Base-by-base conservation (phyloP, 208 protist species). In the Trypanosomatidae sp. region DNA sequence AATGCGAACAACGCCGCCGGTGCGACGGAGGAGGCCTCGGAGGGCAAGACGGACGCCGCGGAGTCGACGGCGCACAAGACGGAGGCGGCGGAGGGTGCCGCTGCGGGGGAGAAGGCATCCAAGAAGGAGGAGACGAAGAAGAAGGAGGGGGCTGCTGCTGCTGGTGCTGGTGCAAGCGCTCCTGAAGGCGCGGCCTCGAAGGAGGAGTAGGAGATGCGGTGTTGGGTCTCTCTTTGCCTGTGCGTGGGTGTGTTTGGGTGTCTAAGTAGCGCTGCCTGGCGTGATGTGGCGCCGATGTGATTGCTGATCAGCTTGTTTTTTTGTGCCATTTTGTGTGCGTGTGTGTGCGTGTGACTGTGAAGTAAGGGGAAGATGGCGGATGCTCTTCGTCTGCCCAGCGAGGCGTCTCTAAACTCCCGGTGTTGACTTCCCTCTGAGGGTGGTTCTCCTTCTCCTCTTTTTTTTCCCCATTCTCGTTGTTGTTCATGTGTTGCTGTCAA, bases 11-110 rank as follows among this genome's bases (percentile, higher is more conserved):
- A 19, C 36, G 50, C 22, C 8, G 50, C 15, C 66, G 50, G 36
- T 44, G 49, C 66, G 10, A 28, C 58, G 36, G 68, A 68, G n/a
- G 67, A 28, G 28, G 12, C 68, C 17, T 53, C 43, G 59, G 22
- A 50, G 49, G 66, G 12, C 52, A 39, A 41, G 22, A 28, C 53
- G 44, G 74, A 73, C 17, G 17, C 49, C 36, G 30, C 73, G 28
- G 66, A 74, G 53, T 9, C 53, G 10, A 47, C 19, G 4, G 50
- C 52, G 39, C 39, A 64, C n/a, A n/a, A 71, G 8, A 17, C 12
- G 7, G 47, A 56, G 1, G 43, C 56, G 17, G 47, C 49, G 7
- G 59, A 50, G 0, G 59, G n/a, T n/a, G n/a, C n/a, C n/a, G n/a
- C n/a, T n/a, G n/a, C n/a, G n/a, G n/a, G n/a, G n/a, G n/a, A n/a